A percentile compares a stretch with the other conserved stretches of the same genome.
These are phyloP conservation scores for Hypoxylon sp. DNA, from an alignment of 2,329 filamentous ascomycete species.

Conservation along the genomic window DNA sequence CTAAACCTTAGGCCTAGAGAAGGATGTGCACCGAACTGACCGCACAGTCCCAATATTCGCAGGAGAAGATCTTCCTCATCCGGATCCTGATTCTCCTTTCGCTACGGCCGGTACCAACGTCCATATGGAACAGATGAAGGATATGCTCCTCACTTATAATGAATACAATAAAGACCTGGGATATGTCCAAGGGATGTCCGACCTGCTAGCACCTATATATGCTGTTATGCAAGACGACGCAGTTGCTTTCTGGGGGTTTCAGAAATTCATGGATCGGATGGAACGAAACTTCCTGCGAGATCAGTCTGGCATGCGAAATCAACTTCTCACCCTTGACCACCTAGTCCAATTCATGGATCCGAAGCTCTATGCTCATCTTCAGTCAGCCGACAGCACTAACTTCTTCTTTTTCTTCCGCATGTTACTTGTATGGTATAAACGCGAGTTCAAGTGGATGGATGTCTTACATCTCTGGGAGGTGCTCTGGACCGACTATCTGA, in stretches of 20 bases:
- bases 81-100: conserved; percentile 95
- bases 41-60: conserved; percentile 94
- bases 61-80: conserved; percentile 95
- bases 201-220: conserved; percentile 94
- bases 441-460: conserved; percentile 92
- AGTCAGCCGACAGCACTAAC: conserved; percentile 93
- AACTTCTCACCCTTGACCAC: conserved; percentile 91
- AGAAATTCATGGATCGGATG: conserved; percentile 97
- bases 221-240: conserved; percentile 98
- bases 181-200: conserved; percentile 99
- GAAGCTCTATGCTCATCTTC: conserved; percentile 89
- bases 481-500: conserved; percentile 93
- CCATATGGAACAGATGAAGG: conserved; percentile 98
- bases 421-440: conserved; percentile 98
- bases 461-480: conserved; percentile 90
- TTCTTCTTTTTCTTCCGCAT: conserved; percentile 99
- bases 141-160: conserved; percentile 98
- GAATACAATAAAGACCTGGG: conserved; percentile 96
- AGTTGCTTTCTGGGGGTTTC: conserved; percentile 96
- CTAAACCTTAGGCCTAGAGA: conserved; percentile 71
- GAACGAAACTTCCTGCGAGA: conserved; percentile 96
- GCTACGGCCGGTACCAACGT: conserved; percentile 94
- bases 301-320: conserved; percentile 94
- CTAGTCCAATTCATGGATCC: conserved; percentile 98
- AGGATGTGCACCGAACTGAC: conserved; percentile 97